Percentiles rank a stretch among this genome's conserved stretches.
phyloP scores from a whole-genome alignment of 352 stramenopile species.

The Lagenidium sp. region DNA sequence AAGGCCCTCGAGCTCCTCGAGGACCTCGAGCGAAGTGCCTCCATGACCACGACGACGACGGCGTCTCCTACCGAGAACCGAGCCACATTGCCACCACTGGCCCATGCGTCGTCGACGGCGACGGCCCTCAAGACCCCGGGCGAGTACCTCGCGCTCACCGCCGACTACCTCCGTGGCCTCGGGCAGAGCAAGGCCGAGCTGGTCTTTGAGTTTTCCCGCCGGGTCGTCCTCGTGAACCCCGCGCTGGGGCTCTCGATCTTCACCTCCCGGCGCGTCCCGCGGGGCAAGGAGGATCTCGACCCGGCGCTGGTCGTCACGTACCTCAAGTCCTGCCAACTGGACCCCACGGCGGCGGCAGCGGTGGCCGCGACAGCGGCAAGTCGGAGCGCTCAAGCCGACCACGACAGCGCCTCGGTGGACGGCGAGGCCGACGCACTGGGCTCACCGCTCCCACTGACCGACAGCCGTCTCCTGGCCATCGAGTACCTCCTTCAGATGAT shows the following conservation, averaged over 20 bases:
- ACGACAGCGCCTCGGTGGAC: constrained; percentile 8
- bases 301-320: constrained; percentile 47
- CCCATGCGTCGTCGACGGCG: background rate
- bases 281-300: constrained; percentile 52
- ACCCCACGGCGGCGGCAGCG: background rate
- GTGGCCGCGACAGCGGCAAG: background rate
- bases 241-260: constrained; percentile 66
- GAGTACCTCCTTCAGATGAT: constrained; percentile 77
- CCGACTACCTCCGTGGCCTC: constrained; percentile 55
- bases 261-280: constrained; percentile 45
- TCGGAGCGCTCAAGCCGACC: too few species aligned
- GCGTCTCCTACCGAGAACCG: background rate
- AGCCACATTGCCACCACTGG: too few species aligned
- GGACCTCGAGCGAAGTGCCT: constrained; percentile 54
- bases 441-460: constrained; percentile 35
- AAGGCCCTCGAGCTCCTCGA: constrained; percentile 77
- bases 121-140: constrained; percentile 20
- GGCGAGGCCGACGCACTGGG: constrained; percentile 2
- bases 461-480: constrained; percentile 62
- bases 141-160: constrained; percentile 52
- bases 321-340: constrained; percentile 47
- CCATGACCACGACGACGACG: constrained; percentile 11
- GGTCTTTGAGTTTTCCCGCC: constrained; percentile 76
- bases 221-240: constrained; percentile 46
- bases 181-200: constrained; percentile 54